phyloP scores from a whole-genome alignment of 2,329 filamentous ascomycete genomes.

The Elsinoe ampelina region DNA sequence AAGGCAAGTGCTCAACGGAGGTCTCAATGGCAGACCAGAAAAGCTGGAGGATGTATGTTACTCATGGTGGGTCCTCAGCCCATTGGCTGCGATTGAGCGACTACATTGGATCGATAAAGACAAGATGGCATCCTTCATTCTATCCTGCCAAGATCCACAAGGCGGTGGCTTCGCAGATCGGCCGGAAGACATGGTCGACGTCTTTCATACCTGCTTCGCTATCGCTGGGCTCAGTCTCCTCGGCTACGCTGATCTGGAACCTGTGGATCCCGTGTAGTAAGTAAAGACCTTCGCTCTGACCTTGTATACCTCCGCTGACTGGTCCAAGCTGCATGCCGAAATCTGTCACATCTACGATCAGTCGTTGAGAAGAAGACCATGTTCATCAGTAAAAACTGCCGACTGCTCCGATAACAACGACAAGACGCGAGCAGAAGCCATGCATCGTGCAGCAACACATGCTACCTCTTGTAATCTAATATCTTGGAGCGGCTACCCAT shows the following conservation, averaged over 20 bases:
- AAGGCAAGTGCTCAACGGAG: conserved; percentile 76
- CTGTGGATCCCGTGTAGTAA: conserved; percentile 82
- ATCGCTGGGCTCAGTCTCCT: conserved; percentile 80
- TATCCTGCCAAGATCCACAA: conserved; percentile 79
- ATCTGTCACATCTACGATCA: background rate
- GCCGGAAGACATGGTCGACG: conserved; percentile 90
- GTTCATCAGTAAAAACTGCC: background rate
- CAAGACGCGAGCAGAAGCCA: too few relatives aligned
- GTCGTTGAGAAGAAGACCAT: background rate
- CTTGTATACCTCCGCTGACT: background rate
- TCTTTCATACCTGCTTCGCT: conserved; percentile 90
- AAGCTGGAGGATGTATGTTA: conserved; percentile 97
- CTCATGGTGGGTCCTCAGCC: conserved; percentile 96
- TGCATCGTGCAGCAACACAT: background rate
- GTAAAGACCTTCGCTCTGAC: conserved; percentile 19
- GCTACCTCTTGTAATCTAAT: conserved; percentile 60
- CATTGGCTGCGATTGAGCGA: conserved; percentile 76
- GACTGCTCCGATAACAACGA: too few relatives aligned
- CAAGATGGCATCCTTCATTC: conserved; percentile 70
- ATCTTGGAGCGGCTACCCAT: conserved; percentile 42
- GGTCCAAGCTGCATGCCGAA: conserved; percentile 3
- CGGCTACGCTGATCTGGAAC: conserved; percentile 63
- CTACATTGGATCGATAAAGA: conserved; percentile 88
- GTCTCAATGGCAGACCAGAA: conserved; percentile 87
- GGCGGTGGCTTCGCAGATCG: conserved; percentile 80